A percentile compares a stretch with the other conserved stretches of the same genome.
Conservation (phyloP, 768 basidiomycete genomes). For the Goffeauzyma gilvescens region DNA sequence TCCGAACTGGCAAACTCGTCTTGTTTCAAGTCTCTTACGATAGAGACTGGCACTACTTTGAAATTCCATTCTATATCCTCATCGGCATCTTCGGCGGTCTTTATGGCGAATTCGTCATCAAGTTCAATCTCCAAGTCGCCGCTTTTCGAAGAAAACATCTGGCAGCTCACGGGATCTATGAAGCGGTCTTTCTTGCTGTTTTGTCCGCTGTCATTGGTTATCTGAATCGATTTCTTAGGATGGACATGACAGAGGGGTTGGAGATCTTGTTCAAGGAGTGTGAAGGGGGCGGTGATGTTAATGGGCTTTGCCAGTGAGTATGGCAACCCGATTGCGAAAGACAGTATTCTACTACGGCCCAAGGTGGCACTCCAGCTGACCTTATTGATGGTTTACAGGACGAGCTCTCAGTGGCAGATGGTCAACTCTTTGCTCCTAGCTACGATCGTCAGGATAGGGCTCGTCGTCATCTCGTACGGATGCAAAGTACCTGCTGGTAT, state of each 20-base stretch:
- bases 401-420: conserved; percentile 81
- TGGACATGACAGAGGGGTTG: conserved; percentile 96
- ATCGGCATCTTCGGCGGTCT: conserved; percentile 92
- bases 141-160: conserved; percentile 85
- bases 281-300: conserved; percentile 74
- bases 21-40: conserved; percentile 95
- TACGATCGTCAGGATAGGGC: conserved; percentile 63
- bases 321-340: too few species aligned
- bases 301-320: conserved; percentile 85
- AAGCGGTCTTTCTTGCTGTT: conserved; percentile 69
- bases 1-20: conserved; percentile 90
- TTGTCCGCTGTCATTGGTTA: conserved; percentile 83
- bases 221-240: conserved; percentile 79
- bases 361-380: too few species aligned
- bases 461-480: conserved; percentile 85
- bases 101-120: conserved; percentile 91
- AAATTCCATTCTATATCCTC: conserved; percentile 86
- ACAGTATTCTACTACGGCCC: too few species aligned
- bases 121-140: conserved; percentile 86
- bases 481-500: conserved; percentile 94
- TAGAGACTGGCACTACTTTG: conserved; percentile 97
- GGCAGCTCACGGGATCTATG: conserved; percentile 60
- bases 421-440: conserved; percentile 81
- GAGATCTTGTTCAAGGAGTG: conserved; percentile 89
- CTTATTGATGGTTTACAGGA: conserved; percentile 36